Evolutionary conservation across 352 stramenopile species (phyloP).

Genomic region (Globisporangium nagaii): DNA sequence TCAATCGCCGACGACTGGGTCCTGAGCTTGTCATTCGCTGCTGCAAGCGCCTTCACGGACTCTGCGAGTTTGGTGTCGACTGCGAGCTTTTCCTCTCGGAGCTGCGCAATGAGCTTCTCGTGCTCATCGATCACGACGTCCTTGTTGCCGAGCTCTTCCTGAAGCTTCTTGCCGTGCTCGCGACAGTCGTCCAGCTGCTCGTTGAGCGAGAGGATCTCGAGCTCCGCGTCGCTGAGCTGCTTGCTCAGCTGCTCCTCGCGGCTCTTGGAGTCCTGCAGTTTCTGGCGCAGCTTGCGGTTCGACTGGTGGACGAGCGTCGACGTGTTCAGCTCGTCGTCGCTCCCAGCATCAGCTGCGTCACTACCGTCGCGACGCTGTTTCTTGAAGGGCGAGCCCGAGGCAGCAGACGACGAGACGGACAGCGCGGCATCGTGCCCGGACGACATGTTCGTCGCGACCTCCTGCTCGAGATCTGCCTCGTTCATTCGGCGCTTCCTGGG

Average conservation of each 20-base stretch:
- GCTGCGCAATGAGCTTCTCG: neutral
- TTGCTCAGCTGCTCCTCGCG: neutral
- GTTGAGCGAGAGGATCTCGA: slow-evolving; percentile 2
- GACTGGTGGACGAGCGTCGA: slow-evolving; percentile 1
- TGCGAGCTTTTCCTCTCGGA: neutral
- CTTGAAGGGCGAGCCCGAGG: neutral
- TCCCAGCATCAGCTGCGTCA: neutral
- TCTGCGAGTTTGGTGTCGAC: neutral
- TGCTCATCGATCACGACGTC: neutral
- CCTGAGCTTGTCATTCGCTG: neutral
- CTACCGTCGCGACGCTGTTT: neutral
- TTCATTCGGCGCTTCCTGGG: neutral
- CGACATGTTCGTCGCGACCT: neutral
- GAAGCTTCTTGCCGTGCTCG: slow-evolving; percentile 2
- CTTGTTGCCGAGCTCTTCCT: slow-evolving; percentile 4
- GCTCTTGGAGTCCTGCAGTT: neutral
- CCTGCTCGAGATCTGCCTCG: neutral
- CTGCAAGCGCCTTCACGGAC: neutral
- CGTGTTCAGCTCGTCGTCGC: neutral
- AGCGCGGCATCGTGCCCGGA: neutral
- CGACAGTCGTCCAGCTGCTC: neutral
- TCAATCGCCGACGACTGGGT: neutral
- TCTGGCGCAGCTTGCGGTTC: neutral
- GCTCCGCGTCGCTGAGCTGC: slow-evolving; percentile 4
- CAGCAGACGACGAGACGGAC: neutral